Percentiles rank a stretch among this genome's conserved stretches.
Conservation (phyloP, 2,329 filamentous ascomycete species). For the Trichoderma pleuroti region DNA sequence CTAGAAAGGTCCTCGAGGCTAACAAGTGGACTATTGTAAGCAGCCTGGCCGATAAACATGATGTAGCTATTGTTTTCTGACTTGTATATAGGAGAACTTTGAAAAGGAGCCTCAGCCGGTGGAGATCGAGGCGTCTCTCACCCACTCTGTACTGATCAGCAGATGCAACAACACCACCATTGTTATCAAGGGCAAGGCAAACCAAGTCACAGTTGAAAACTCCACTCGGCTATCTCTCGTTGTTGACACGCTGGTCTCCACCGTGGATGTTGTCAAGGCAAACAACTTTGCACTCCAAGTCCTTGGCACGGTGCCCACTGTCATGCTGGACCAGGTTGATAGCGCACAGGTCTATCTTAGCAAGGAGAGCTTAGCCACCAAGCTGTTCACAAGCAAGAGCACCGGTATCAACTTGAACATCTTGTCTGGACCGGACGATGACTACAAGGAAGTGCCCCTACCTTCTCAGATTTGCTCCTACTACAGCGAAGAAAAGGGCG, state of each 20-base stretch:
- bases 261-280: slow-evolving; percentile 92
- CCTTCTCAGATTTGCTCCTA: slow-evolving; percentile 86
- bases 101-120: slow-evolving; percentile 71
- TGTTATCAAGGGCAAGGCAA: slow-evolving; percentile 87
- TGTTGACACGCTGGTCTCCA: slow-evolving; percentile 84
- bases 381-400: slow-evolving; percentile 88
- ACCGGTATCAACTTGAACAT: slow-evolving; percentile 84
- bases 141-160: slow-evolving; percentile 87
- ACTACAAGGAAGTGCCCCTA: slow-evolving; percentile 82
- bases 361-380: slow-evolving; percentile 71
- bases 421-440: slow-evolving; percentile 65
- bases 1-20: slow-evolving; percentile 73
- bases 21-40: slow-evolving; percentile 90
- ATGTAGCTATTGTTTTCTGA: slow-evolving; percentile 9
- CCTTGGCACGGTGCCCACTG: slow-evolving; percentile 76
- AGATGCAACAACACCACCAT: slow-evolving; percentile 89
- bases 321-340: slow-evolving; percentile 91
- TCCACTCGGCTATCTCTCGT: slow-evolving; percentile 78
- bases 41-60: slow-evolving; percentile 13
- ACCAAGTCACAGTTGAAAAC: slow-evolving; percentile 95
- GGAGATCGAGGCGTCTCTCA: slow-evolving; percentile 75
- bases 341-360: slow-evolving; percentile 83
- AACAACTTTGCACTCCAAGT: slow-evolving; percentile 94
- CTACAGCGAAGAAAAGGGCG: slow-evolving; percentile 65
- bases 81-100: slow-evolving; percentile 69